Evolutionary conservation across 192 early-diverging fungal genomes (phyloP).

Genomic region (Chytriomyces hyalinus): DNA sequence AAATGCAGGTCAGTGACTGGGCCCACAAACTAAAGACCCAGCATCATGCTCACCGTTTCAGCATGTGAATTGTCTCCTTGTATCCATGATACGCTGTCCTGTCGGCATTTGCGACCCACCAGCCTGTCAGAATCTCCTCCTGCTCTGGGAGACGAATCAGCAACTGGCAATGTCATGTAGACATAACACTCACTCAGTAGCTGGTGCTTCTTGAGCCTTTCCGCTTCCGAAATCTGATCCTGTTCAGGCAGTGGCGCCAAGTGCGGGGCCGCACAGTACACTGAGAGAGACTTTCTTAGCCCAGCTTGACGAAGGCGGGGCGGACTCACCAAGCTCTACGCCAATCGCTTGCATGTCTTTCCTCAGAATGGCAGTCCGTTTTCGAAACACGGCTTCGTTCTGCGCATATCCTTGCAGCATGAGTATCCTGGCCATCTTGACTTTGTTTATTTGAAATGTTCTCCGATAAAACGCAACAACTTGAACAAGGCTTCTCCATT

Average conservation of each 20-base stretch:
- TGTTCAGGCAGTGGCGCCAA: constrained; percentile 15
- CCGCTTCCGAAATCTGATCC: constrained; percentile 15
- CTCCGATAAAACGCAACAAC: not conserved
- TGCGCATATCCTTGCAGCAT: constrained; percentile 59
- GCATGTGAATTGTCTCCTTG: constrained; percentile 37
- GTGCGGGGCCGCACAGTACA: constrained; percentile 38
- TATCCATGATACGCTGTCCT: constrained; percentile 34
- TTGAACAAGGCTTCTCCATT: not conserved
- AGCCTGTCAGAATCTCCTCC: constrained; percentile 35
- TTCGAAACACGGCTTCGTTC: constrained; percentile 46
- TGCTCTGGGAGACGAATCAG: constrained; percentile 2
- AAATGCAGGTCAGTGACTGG: not conserved
- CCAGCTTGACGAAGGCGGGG: not conserved
- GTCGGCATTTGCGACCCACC: constrained; percentile 41
- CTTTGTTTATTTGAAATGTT: not conserved
- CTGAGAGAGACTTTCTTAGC: constrained; percentile 16
- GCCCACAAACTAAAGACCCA: not conserved
- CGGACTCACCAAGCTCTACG: constrained; percentile 19
- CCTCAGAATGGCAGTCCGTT: constrained; percentile 38
- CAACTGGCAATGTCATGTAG: not conserved
- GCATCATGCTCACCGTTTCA: constrained; percentile 27
- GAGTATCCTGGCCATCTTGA: constrained; percentile 36
- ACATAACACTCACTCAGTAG: not conserved
- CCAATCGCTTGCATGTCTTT: constrained; percentile 34
- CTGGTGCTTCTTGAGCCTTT: not conserved